Evolutionary conservation across 164 flowering plant genomes (phyloP), one percentile per base, ranked within the genome.

Genomic region (Amborella trichopoda): DNA sequence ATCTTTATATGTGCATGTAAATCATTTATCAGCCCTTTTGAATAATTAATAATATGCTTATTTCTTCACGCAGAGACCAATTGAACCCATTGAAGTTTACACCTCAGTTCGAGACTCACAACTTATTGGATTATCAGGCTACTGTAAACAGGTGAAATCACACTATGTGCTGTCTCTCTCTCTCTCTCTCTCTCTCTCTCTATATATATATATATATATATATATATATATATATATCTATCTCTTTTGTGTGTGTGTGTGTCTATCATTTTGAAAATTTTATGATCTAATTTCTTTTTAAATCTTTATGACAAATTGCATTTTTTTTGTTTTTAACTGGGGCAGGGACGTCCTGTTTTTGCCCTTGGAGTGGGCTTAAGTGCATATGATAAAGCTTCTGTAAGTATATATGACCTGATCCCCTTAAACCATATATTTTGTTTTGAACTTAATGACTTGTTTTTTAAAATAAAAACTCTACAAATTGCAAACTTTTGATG

Each of bases 61-160:
- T 59, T 49, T 52, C 28, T 48, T 27, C 45, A 4, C 51, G 28
- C 82, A 89, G 97, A 85, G 77, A 66, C 94, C 97, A 19, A 83
- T 88, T n/a, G 41, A 65, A 19, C 94, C 95, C 10, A 25, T 54
- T 58, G 88, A 85, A 10, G 56, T 80, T 41, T 89, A 83, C 49
- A 74, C 83, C 69, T 71, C 66, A 37, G 66, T 85, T 46, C 75
- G 97, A 13, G 91, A 85, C 55, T 69, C 95, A 44, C 90, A 89
- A 48, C 94, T 89, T 28, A 24, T 75, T 20, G 97, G 97, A 42
- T 20, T 85, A 68, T 78, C 88, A 10, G 97, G 94, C 50, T 81
- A 72, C 72, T 60, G 93, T 30, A 89, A 72, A 58, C 74, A 79
- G 94, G 97, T 90, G 65, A 23, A 49, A 5, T 43, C 34, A 23